phyloP scores from a whole-genome alignment of 805 yeast species.

The Cyberlindnera euphorbiae region DNA sequence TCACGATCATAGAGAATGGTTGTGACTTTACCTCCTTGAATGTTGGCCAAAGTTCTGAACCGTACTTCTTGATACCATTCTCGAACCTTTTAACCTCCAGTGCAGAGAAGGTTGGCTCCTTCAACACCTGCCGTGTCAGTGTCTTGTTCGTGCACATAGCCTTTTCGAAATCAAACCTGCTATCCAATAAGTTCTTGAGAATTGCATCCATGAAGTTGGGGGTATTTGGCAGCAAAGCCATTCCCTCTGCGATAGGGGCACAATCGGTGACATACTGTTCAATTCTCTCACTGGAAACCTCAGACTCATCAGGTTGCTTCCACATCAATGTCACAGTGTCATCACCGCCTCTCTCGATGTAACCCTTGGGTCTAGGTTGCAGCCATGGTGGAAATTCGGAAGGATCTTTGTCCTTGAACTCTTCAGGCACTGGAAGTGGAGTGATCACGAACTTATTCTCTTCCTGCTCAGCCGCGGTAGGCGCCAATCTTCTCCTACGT shows the following conservation, averaged over 20 bases:
- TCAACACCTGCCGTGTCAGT: slow-evolving; percentile 53
- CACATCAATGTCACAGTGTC: slow-evolving; percentile 58
- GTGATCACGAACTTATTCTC: slow-evolving; percentile 12
- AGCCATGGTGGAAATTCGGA: slow-evolving; percentile 67
- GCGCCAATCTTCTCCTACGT: slow-evolving; percentile 21
- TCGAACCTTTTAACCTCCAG: slow-evolving; percentile 70
- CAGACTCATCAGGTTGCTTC: slow-evolving; percentile 40
- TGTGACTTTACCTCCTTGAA: slow-evolving; percentile 68
- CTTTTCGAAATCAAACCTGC: slow-evolving; percentile 42
- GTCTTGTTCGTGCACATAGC: slow-evolving; percentile 44
- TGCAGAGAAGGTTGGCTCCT: slow-evolving; percentile 70
- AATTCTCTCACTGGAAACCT: slow-evolving; percentile 27
- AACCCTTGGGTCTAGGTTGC: slow-evolving; percentile 74
- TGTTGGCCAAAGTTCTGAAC: slow-evolving; percentile 77
- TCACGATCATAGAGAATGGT: slow-evolving; percentile 70
- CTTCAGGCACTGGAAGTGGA: slow-evolving; percentile 41
- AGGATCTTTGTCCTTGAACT: slow-evolving; percentile 36
- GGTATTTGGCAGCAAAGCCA: slow-evolving; percentile 55
- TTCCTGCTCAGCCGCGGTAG: slow-evolving; percentile 18
- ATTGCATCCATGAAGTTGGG: slow-evolving; percentile 83
- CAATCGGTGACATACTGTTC: slow-evolving; percentile 55
- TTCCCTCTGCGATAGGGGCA: slow-evolving; percentile 47
- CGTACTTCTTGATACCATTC: slow-evolving; percentile 63
- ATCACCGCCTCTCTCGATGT: slow-evolving; percentile 69
- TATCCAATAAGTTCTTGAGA: slow-evolving; percentile 47